Evolutionary conservation across 805 yeast genomes (phyloP).

Genomic region (Ogataea naganishii): DNA sequence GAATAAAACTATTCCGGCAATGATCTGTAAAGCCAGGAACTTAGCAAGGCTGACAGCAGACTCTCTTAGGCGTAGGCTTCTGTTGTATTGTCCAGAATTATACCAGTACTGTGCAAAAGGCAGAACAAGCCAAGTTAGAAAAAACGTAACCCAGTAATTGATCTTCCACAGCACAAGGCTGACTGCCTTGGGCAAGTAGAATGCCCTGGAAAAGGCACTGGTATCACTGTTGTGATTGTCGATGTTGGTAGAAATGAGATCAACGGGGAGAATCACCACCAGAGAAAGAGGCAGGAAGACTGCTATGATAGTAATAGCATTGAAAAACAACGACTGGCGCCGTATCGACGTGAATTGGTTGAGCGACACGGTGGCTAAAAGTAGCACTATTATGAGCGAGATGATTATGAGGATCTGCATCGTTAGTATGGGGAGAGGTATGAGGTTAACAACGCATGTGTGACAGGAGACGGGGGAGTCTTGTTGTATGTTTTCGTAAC

Average conservation of each 20-base stretch:
- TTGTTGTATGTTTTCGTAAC: too few relatives aligned
- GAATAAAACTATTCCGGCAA: slow-evolving; percentile 42
- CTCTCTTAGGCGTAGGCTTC: slow-evolving; percentile 37
- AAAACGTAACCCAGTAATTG: slow-evolving; percentile 74
- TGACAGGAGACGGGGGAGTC: too few relatives aligned
- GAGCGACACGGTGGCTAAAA: slow-evolving; percentile 25
- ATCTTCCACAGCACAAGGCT: slow-evolving; percentile 60
- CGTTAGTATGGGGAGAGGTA: too few relatives aligned
- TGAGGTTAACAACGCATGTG: too few relatives aligned
- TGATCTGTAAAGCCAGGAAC: slow-evolving; percentile 52
- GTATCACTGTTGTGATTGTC: slow-evolving; percentile 22
- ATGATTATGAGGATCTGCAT: too few relatives aligned
- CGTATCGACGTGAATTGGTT: slow-evolving; percentile 25
- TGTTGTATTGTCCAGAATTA: slow-evolving; percentile 57
- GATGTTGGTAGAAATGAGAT: slow-evolving; percentile 46
- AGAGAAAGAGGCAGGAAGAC: slow-evolving; percentile 70
- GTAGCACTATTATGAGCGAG: too few relatives aligned
- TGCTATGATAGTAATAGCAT: slow-evolving; percentile 44
- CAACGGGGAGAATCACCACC: slow-evolving; percentile 66
- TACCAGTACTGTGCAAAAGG: slow-evolving; percentile 70
- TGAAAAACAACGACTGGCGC: slow-evolving; percentile 32
- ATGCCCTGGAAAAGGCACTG: slow-evolving; percentile 14
- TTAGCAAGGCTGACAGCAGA: slow-evolving; percentile 48
- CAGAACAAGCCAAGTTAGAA: slow-evolving; percentile 68
- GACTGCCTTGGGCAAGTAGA: slow-evolving; percentile 35